Conservation (phyloP, 2,329 filamentous ascomycete genomes). For the Tothia fuscella region DNA sequence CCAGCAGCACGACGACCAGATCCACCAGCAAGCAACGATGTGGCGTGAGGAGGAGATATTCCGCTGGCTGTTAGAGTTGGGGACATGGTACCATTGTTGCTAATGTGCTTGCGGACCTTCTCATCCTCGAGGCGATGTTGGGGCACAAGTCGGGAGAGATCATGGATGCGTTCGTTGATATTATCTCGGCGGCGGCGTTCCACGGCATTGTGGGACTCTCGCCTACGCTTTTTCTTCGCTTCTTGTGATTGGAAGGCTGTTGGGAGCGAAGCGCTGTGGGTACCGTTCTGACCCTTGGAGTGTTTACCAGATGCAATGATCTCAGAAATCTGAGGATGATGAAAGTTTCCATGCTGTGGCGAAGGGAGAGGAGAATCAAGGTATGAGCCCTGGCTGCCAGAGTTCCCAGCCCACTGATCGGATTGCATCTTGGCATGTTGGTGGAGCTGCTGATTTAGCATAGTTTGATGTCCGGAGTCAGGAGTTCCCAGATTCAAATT, state of each 20-base stretch:
- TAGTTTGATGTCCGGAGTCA: conserved; percentile 65
- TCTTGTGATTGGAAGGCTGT: conserved; percentile 67
- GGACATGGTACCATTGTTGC: conserved; percentile 82
- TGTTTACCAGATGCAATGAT: conserved; percentile 74
- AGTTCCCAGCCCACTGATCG: conserved; percentile 83
- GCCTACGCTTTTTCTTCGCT: conserved; percentile 78
- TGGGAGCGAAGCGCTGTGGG: conserved; percentile 35
- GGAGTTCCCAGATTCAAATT: conserved; percentile 55
- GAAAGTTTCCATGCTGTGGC: conserved; percentile 55
- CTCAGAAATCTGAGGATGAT: conserved; percentile 71
- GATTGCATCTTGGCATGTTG: conserved; percentile 54
- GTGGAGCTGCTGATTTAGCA: conserved; percentile 53
- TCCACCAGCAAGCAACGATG: conserved; percentile 75
- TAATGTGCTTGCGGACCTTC: conserved; percentile 87
- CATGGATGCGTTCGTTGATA: conserved; percentile 97
- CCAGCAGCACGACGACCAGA: conserved; percentile 69
- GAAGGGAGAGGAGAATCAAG: conserved; percentile 83
- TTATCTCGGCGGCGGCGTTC: conserved; percentile 92
- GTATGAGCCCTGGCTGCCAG: conserved; percentile 74
- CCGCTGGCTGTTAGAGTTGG: conserved; percentile 63
- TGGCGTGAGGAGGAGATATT: conserved; percentile 62
- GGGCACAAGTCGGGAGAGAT: conserved; percentile 86
- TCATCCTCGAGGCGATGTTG: conserved; percentile 90
- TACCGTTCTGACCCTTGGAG: conserved; percentile 81
- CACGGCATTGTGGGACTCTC: conserved; percentile 93